phyloP scores from a whole-genome alignment of 2,329 filamentous ascomycete genomes.

The Ceratocystis destructans region DNA sequence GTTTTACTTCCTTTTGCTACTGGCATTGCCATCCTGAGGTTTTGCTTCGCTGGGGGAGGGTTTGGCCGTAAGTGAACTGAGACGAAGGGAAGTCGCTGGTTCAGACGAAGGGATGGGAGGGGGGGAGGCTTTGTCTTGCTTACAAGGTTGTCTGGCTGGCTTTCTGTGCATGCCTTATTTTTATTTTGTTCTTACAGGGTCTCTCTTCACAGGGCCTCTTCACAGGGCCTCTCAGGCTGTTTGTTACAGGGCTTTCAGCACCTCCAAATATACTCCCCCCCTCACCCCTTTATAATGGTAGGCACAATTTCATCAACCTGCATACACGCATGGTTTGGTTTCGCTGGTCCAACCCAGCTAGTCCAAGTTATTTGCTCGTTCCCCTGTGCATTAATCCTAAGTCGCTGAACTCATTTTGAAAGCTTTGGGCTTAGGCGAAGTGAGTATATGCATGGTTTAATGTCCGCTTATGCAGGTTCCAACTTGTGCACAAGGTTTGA shows the following conservation, averaged over 20 bases:
- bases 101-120: neutral
- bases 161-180: too few species aligned
- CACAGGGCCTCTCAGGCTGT: too few species aligned
- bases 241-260: neutral
- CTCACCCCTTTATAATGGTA: neutral
- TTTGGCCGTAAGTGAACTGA: neutral
- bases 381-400: neutral
- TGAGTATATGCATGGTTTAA: constrained; percentile 10
- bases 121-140: neutral
- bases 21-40: neutral
- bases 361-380: neutral
- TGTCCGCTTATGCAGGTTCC: constrained; percentile 10
- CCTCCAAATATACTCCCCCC: neutral
- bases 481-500: neutral
- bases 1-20: neutral
- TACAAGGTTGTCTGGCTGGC: too few species aligned
- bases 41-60: neutral
- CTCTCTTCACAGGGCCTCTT: too few species aligned
- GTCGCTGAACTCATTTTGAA: neutral
- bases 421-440: constrained; percentile 12
- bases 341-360: neutral
- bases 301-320: neutral
- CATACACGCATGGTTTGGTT: neutral
- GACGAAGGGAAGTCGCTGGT: neutral
- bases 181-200: too few species aligned